Evolutionary conservation across 1,284 basidiomycete species (phyloP), one percentile per base, ranked within the genome.

Genomic region (Phenoliferia sp.): DNA sequence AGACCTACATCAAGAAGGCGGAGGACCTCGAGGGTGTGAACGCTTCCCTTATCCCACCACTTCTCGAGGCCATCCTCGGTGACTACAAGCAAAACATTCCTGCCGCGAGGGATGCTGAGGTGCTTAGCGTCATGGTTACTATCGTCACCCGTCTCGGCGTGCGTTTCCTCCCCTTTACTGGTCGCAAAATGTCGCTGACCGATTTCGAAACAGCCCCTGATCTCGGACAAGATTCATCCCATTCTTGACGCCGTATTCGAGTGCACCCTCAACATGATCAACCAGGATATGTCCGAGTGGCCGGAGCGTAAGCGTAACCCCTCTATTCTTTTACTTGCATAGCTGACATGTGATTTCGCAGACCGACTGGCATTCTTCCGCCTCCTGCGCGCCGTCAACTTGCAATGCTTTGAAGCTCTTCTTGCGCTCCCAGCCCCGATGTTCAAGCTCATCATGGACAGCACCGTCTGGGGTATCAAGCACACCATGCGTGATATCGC

Each of bases 401-500:
- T 89, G 73, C 87, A 92, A 79, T 98, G 95, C 83, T 99, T 99
- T 76, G 92, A 92, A 89, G 78, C 69, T 83, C 74, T 59, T 66
- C 58, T 68, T 16, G 44, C 32, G 28, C 61, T 73, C 48, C 68
- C 68, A 48, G 36, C 62, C 60, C 67, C 67, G 28, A 60, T 61
- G 81, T 99, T 99, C 85, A 98, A 97, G 82, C 82, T 99, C 69
- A 90, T 96, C 80, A 97, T 98, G 87, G 96, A 99, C 80, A 94
- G 93, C 73, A 90, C 98, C 73, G 90, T 97, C 63, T 99, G 96
- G 96, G 95, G 94, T 17, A 96, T 99, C 84, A 99, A 99, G 82
- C 96, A 99, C 82, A 97, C 94, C 22, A 96, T 97, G 92, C 88
- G 96, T 64, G 96, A 99, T 80, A 98, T 99, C 75, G 92, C 94